Percentiles rank a stretch among this genome's conserved stretches.
phyloP scores from a whole-genome alignment of 371 early-diverging fungal species.

The Rhizomucor miehei region DNA sequence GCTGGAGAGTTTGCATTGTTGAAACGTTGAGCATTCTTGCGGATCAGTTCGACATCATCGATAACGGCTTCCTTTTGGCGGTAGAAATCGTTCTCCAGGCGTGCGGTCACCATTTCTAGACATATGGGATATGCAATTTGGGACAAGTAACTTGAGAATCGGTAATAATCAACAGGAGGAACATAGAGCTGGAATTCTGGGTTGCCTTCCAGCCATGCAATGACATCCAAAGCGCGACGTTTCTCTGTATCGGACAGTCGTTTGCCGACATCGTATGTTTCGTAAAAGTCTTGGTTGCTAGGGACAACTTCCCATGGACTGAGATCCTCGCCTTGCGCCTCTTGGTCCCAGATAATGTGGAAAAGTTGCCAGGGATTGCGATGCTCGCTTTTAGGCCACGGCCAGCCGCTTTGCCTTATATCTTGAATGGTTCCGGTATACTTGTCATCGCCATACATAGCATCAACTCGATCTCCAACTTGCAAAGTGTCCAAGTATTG shows the following conservation, averaged over 20 bases:
- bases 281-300: constrained; percentile 31
- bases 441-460: constrained; percentile 62
- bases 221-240: constrained; percentile 31
- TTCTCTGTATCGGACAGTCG: constrained; percentile 14
- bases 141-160: constrained; percentile 63
- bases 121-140: constrained; percentile 73
- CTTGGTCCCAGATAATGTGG: constrained; percentile 51
- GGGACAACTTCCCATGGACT: constrained; percentile 59
- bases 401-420: constrained; percentile 16
- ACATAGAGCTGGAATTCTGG: constrained; percentile 62
- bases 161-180: constrained; percentile 62
- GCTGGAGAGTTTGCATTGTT: constrained; percentile 64
- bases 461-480: constrained; percentile 58
- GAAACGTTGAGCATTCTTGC: constrained; percentile 65
- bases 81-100: constrained; percentile 60
- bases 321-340: constrained; percentile 27
- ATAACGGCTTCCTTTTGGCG: constrained; percentile 59
- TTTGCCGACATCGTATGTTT: constrained; percentile 27
- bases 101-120: constrained; percentile 53
- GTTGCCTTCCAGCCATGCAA: constrained; percentile 31
- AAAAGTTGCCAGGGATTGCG: constrained; percentile 55
- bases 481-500: constrained; percentile 33
- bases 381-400: constrained; percentile 31
- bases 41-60: constrained; percentile 65
- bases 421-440: constrained; percentile 56